phyloP scores from a whole-genome alignment of 805 yeast species.

The Metschnikowia reukaufii region DNA sequence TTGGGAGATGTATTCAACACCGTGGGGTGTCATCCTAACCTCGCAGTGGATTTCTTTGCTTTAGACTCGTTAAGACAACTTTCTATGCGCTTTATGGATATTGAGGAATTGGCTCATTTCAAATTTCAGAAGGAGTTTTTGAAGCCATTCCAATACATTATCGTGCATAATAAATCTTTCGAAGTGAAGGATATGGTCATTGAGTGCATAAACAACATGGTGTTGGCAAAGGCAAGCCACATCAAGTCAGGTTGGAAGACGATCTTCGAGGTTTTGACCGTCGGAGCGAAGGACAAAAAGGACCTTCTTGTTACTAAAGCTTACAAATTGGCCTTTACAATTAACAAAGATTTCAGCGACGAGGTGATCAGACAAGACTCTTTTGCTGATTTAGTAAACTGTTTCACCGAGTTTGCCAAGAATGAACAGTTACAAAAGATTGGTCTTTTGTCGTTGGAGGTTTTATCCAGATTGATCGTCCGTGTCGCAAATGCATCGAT shows the following conservation, averaged over 20 bases:
- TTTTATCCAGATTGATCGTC: slow-evolving; percentile 60
- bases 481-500: slow-evolving; percentile 52
- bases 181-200: slow-evolving; percentile 86
- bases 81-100: slow-evolving; percentile 85
- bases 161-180: slow-evolving; percentile 61
- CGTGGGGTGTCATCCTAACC: slow-evolving; percentile 78
- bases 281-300: slow-evolving; percentile 62
- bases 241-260: slow-evolving; percentile 96
- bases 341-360: slow-evolving; percentile 60
- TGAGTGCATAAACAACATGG: slow-evolving; percentile 85
- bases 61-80: slow-evolving; percentile 91
- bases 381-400: slow-evolving; percentile 61
- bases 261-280: slow-evolving; percentile 73
- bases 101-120: slow-evolving; percentile 93
- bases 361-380: slow-evolving; percentile 71
- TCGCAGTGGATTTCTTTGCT: slow-evolving; percentile 82
- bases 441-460: slow-evolving; percentile 77
- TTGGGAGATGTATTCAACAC: slow-evolving; percentile 87
- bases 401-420: slow-evolving; percentile 79
- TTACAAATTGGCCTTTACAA: slow-evolving; percentile 59
- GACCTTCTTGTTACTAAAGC: slow-evolving; percentile 65
- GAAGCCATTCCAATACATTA: slow-evolving; percentile 82
- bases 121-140: slow-evolving; percentile 93
- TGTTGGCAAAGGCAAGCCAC: slow-evolving; percentile 66
- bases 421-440: slow-evolving; percentile 78